Evolutionary conservation across 345 rosid genomes (phyloP), one percentile per base, ranked within the genome.

Genomic region (Dovyalis caffra): DNA sequence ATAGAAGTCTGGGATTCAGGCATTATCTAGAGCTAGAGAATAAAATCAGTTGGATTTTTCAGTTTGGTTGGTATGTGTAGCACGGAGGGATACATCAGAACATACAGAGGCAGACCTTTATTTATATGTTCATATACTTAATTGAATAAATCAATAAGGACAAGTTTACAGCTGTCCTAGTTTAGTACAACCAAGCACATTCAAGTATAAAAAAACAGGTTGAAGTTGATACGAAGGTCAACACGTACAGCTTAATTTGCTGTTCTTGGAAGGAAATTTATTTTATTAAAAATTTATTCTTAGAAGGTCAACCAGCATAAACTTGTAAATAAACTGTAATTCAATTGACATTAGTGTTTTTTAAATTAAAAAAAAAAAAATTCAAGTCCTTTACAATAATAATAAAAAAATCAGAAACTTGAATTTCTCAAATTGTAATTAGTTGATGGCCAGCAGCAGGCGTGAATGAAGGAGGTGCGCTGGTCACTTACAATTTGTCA

Each of bases 381-480:
- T n/a, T n/a, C n/a, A n/a, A n/a, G n/a, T n/a, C n/a, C n/a, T n/a
- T n/a, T n/a, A n/a, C n/a, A n/a, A n/a, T n/a, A n/a, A n/a, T n/a
- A n/a, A n/a, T n/a, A n/a, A n/a, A n/a, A n/a, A n/a, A n/a, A n/a
- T n/a, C n/a, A 40, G 58, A 16, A 43, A 53, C 28, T 38, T n/a
- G 73, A n/a, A 40, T 60, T 70, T 58, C 35, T 47, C 33, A 20
- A 69, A 51, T 56, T n/a, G 71, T 40, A 40, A 82, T 74, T n/a
- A n/a, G n/a, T 69, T 53, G 69, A 71, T 71, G 29, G 74, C 79
- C 69, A 37, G 77, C 81, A 75, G 8, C 62, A 20, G 43, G 64
- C 84, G 51, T 74, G 81, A 77, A 74, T 77, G 58, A 28, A 51
- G 81, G 79, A 25, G 62, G 6, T 47, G 35, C 70, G 72, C 72